phyloP scores from a whole-genome alignment of 371 early-diverging fungal genomes.

The Mortierella sp. region DNA sequence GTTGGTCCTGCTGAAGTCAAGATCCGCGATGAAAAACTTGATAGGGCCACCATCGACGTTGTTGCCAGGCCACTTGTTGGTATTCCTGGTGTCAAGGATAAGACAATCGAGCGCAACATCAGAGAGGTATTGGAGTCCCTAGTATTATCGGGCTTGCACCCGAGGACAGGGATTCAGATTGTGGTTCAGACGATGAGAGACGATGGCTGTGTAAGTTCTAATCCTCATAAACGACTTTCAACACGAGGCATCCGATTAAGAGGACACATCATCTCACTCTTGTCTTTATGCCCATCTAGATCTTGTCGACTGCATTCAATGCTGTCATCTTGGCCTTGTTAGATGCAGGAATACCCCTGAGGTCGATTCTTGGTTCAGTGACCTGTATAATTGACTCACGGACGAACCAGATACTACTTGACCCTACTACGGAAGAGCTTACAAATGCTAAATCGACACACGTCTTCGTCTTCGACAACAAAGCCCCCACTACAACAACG shows the following conservation, averaged over 20 bases:
- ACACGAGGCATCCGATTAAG: too few relatives aligned
- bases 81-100: slow-evolving; percentile 74
- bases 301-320: slow-evolving; percentile 82
- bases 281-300: slow-evolving; percentile 54
- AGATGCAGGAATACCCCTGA: slow-evolving; percentile 93
- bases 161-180: slow-evolving; percentile 88
- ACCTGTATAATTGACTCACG: slow-evolving; percentile 73
- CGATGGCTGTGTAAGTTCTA: slow-evolving; percentile 80
- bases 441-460: slow-evolving; percentile 81
- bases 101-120: slow-evolving; percentile 74
- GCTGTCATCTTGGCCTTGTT: slow-evolving; percentile 86
- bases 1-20: slow-evolving; percentile 90
- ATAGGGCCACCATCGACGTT: slow-evolving; percentile 87
- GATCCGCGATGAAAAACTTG: slow-evolving; percentile 86
- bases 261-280: not conserved
- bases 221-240: not conserved
- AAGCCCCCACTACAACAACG: slow-evolving; percentile 12
- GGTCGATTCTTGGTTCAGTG: slow-evolving; percentile 74
- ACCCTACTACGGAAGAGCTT: slow-evolving; percentile 82
- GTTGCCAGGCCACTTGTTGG: slow-evolving; percentile 80
- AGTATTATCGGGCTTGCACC: slow-evolving; percentile 83
- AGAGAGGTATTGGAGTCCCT: slow-evolving; percentile 79
- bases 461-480: slow-evolving; percentile 84
- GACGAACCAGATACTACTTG: slow-evolving; percentile 74
- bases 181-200: slow-evolving; percentile 84